These are phyloP conservation scores for Globisporangium cylindrosporum DNA, from an alignment of 352 stramenopile genomes.

Conservation along the genomic window DNA sequence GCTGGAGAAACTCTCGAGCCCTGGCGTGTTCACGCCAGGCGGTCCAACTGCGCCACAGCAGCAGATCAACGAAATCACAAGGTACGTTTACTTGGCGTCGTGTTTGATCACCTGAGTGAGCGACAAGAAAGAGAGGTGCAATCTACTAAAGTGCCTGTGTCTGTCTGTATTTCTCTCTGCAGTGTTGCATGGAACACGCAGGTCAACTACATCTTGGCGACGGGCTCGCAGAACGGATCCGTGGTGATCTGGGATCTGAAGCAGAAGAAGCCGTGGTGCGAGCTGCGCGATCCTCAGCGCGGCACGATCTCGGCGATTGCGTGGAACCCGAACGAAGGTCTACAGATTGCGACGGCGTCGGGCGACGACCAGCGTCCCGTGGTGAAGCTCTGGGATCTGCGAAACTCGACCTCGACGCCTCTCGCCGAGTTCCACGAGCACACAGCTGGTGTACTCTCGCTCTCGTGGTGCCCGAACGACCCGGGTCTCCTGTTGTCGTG, in stretches of 20 bases:
- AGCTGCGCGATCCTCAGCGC: slow-evolving; percentile 90
- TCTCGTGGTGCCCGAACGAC: slow-evolving; percentile 98
- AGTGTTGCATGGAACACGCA: slow-evolving; percentile 97
- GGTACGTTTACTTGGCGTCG: slow-evolving; percentile 19
- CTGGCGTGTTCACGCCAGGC: slow-evolving; percentile 89
- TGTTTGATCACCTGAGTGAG: background rate
- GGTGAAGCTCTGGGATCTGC: slow-evolving; percentile 97
- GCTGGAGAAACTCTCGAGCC: slow-evolving; percentile 88
- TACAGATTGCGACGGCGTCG: slow-evolving; percentile 96
- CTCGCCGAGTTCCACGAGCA: slow-evolving; percentile 95
- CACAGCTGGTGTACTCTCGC: slow-evolving; percentile 93
- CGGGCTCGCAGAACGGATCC: slow-evolving; percentile 91
- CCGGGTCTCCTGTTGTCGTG: slow-evolving; percentile 91
- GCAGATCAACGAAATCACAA: slow-evolving; percentile 85
- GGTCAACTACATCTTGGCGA: slow-evolving; percentile 98
- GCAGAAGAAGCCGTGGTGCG: slow-evolving; percentile 98
- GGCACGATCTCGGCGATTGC: slow-evolving; percentile 90
- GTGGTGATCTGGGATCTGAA: slow-evolving; percentile 98
- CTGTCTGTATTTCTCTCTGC: background rate
- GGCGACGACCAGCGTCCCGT: slow-evolving; percentile 94
- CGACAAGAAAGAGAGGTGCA: background rate
- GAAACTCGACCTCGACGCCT: slow-evolving; percentile 96
- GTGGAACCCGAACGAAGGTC: slow-evolving; percentile 98
- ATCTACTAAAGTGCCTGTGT: background rate
- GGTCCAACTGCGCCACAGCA: slow-evolving; percentile 54